Evolutionary conservation across 106 monocot species (phyloP).

Genomic region (Vanilla planifolia): DNA sequence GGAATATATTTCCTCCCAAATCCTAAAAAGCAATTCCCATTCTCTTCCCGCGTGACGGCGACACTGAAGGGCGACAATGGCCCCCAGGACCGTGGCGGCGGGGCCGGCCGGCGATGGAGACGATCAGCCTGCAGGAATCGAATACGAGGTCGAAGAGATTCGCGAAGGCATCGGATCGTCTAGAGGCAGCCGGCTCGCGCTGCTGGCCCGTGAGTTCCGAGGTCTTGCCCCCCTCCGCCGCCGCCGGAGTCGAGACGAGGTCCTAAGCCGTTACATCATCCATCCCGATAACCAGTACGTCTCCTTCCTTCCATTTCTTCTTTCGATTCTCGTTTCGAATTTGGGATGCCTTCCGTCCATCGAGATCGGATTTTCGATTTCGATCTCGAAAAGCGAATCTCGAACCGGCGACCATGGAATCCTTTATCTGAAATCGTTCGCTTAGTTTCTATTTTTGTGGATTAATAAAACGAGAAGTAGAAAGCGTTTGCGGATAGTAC

Average conservation of each 20-base stretch:
- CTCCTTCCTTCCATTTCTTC: not conserved
- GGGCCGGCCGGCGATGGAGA: not conserved
- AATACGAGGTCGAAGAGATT: conserved; percentile 39
- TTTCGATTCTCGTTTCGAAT: too few species aligned
- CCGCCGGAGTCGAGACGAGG: conserved; percentile 5
- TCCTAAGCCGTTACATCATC: conserved; percentile 33
- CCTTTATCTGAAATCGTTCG: too few species aligned
- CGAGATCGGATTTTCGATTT: too few species aligned
- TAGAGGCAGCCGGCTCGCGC: conserved; percentile 25
- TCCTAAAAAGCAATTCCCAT: too few species aligned
- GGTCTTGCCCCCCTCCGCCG: not conserved
- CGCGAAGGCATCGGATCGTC: conserved; percentile 28
- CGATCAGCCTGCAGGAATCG: conserved; percentile 11
- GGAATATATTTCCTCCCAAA: too few species aligned
- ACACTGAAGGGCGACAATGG: not conserved
- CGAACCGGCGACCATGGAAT: too few species aligned
- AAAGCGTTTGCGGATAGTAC: too few species aligned
- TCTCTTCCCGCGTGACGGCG: too few species aligned
- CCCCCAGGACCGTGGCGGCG: not conserved
- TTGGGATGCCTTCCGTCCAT: too few species aligned
- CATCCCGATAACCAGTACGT: conserved; percentile 50
- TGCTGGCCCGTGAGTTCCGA: conserved; percentile 27
- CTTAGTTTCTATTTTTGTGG: too few species aligned
- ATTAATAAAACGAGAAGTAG: too few species aligned
- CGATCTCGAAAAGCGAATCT: too few species aligned